phyloP scores from a whole-genome alignment of 2,329 filamentous ascomycete genomes.

The Akanthomyces muscarius region DNA sequence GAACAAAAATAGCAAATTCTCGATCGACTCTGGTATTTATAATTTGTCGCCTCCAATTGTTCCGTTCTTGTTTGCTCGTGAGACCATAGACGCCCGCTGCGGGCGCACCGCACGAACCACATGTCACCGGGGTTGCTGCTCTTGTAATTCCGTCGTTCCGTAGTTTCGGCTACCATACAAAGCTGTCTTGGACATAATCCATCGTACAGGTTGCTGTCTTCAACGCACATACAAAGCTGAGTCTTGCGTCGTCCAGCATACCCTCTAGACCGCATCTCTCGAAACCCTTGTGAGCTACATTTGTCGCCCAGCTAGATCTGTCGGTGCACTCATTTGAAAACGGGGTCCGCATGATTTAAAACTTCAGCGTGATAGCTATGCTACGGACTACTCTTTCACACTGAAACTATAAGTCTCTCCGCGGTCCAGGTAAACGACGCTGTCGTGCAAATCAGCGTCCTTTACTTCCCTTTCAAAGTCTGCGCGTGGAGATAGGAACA shows the following conservation, averaged over 20 bases:
- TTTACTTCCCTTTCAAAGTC: too few relatives aligned
- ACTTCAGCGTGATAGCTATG: too few relatives aligned
- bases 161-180: conserved; percentile 34
- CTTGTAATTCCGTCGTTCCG: background rate
- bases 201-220: conserved; percentile 24
- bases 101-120: background rate
- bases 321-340: too few relatives aligned
- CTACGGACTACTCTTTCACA: too few relatives aligned
- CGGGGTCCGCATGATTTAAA: too few relatives aligned
- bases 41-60: background rate
- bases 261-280: conserved; percentile 37
- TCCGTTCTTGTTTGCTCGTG: background rate
- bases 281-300: conserved; percentile 26
- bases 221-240: conserved; percentile 31
- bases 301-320: conserved; percentile 30
- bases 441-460: too few relatives aligned
- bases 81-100: background rate
- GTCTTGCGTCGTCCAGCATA: conserved; percentile 42
- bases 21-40: background rate
- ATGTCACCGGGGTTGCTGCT: background rate
- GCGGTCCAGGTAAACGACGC: too few relatives aligned
- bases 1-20: too few relatives aligned
- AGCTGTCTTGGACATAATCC: conserved; percentile 43
- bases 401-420: too few relatives aligned
- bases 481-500: too few relatives aligned